Evolutionary conservation across 2,329 filamentous ascomycete genomes (phyloP).

Genomic region (Plectosphaerella plurivora): DNA sequence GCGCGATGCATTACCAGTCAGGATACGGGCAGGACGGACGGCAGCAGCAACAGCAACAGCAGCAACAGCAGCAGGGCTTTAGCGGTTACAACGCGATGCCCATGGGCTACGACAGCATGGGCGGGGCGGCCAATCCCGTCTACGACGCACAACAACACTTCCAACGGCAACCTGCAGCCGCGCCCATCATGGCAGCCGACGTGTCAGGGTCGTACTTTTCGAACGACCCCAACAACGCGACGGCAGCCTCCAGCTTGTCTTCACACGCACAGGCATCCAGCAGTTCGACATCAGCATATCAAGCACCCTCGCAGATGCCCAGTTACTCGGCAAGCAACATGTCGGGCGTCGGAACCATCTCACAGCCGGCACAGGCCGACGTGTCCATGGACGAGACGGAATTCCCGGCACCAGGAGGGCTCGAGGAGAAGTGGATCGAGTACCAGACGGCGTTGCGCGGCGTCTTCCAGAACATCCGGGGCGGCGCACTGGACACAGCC

Average conservation of each 20-base stretch:
- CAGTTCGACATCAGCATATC: constrained; percentile 59
- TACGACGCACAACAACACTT: constrained; percentile 78
- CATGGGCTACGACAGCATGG: constrained; percentile 60
- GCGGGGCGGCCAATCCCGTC: constrained; percentile 40
- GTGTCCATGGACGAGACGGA: constrained; percentile 54
- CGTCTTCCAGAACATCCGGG: constrained; percentile 68
- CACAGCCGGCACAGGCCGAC: constrained; percentile 32
- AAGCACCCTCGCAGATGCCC: constrained; percentile 53
- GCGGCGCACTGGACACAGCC: constrained; percentile 42
- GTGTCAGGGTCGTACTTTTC: constrained; percentile 75
- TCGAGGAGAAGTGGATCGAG: constrained; percentile 65
- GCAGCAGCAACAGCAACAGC: constrained; percentile 30
- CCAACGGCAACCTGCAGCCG: constrained; percentile 69
- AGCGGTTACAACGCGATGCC: constrained; percentile 56
- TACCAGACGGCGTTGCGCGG: constrained; percentile 58
- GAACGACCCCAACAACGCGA: constrained; percentile 58
- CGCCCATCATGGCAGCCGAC: constrained; percentile 66
- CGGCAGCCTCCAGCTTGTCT: constrained; percentile 51
- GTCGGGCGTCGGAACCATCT: constrained; percentile 41
- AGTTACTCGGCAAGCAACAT: constrained; percentile 42
- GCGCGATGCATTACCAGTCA: constrained; percentile 53
- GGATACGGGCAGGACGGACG: constrained; percentile 62
- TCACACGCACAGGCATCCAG: constrained; percentile 41
- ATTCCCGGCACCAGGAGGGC: constrained; percentile 47
- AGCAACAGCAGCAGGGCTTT: constrained; percentile 35